phyloP scores from a whole-genome alignment of 2,329 filamentous ascomycete species.

The Rhynchosporium secalis region DNA sequence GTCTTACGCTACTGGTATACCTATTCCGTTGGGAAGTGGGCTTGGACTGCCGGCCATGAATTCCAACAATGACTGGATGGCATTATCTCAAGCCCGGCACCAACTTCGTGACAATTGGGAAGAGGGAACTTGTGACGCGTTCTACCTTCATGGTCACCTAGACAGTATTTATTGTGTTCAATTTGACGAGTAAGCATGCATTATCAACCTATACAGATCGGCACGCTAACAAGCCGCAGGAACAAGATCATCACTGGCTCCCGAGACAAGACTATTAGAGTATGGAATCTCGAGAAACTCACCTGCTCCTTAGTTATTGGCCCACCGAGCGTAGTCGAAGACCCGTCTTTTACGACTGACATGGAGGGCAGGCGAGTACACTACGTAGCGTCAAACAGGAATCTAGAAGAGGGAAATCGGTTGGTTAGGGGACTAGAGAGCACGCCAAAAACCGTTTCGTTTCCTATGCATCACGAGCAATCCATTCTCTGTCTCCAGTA shows the following conservation, averaged over 20 bases:
- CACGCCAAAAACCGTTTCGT: conserved; percentile 56
- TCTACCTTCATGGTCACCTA: conserved; percentile 89
- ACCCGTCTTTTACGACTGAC: conserved; percentile 52
- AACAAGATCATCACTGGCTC: conserved; percentile 96
- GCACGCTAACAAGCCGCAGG: conserved; percentile 49
- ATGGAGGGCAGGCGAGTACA: conserved; percentile 53
- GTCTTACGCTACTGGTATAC: conserved; percentile 58
- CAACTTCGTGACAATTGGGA: conserved; percentile 80
- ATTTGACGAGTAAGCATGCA: conserved; percentile 81
- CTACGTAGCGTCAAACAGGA: conserved; percentile 49
- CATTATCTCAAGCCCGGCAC: conserved; percentile 76
- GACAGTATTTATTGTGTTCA: conserved; percentile 98
- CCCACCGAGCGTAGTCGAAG: conserved; percentile 63
- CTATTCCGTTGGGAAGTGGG: conserved; percentile 54
- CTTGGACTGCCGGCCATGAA: conserved; percentile 55
- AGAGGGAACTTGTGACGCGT: conserved; percentile 71
- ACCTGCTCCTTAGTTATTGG: conserved; percentile 86
- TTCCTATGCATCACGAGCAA: conserved; percentile 74
- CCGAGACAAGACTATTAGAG: conserved; percentile 88
- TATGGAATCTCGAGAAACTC: conserved; percentile 93
- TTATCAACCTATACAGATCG: not conserved
- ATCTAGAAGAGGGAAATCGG: conserved; percentile 32
- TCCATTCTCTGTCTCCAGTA: conserved; percentile 96
- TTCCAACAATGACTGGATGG: conserved; percentile 78
- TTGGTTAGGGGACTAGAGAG: conserved; percentile 42